These are phyloP conservation scores for Parsonsia alboflavescens DNA, from an alignment of 257 asterid species.

Conservation along the genomic window DNA sequence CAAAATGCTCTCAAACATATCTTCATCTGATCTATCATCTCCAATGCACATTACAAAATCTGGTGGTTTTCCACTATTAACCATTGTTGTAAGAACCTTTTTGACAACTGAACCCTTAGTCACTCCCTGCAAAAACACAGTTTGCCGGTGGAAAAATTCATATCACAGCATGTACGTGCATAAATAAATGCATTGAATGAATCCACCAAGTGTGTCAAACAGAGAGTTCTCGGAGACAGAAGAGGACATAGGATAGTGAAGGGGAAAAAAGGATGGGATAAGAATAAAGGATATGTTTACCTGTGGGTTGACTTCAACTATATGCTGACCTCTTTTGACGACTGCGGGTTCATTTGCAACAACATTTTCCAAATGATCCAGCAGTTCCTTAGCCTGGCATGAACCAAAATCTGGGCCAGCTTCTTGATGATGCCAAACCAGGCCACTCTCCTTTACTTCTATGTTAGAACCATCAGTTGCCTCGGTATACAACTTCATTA, in stretches of 20 bases:
- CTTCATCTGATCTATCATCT: slow-evolving; percentile 86
- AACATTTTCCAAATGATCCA: slow-evolving; percentile 77
- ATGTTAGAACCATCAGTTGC: slow-evolving; percentile 87
- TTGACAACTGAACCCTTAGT: slow-evolving; percentile 75
- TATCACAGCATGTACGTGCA: neutral
- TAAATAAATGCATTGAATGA: neutral
- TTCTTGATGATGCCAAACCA: slow-evolving; percentile 85
- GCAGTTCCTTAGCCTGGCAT: slow-evolving; percentile 80
- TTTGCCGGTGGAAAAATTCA: slow-evolving; percentile 5
- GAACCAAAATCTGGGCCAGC: slow-evolving; percentile 89
- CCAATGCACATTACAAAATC: slow-evolving; percentile 85
- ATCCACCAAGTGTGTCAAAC: neutral
- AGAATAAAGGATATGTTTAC: slow-evolving; percentile 31
- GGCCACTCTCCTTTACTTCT: slow-evolving; percentile 84
- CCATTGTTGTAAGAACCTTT: slow-evolving; percentile 59
- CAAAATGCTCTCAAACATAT: slow-evolving; percentile 85
- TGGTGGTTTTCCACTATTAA: slow-evolving; percentile 43
- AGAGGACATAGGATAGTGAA: neutral
- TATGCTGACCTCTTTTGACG: slow-evolving; percentile 82
- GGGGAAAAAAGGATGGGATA: neutral
- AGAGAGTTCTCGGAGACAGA: neutral
- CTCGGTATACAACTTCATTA: slow-evolving; percentile 73
- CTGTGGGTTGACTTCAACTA: slow-evolving; percentile 93
- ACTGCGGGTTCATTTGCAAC: slow-evolving; percentile 91
- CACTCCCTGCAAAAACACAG: slow-evolving; percentile 59